phyloP scores from a whole-genome alignment of 2,329 filamentous ascomycete species.

The Trichoderma harzianum region DNA sequence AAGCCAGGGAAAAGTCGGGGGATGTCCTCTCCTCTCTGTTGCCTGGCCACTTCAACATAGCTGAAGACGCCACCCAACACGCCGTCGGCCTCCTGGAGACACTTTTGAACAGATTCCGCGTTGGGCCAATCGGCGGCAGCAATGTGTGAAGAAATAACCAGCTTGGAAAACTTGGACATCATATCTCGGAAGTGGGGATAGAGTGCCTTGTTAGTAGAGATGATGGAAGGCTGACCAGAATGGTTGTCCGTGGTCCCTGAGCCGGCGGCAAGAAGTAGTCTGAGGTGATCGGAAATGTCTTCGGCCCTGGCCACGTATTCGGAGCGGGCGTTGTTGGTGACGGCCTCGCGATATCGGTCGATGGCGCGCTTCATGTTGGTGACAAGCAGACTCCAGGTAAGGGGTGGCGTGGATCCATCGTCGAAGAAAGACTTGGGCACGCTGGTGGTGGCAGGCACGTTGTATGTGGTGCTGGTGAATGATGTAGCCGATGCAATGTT shows the following conservation, averaged over 20 bases:
- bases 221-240: constrained; percentile 98
- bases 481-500: constrained; percentile 59
- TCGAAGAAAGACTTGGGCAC: constrained; percentile 87
- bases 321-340: constrained; percentile 75
- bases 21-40: constrained; percentile 90
- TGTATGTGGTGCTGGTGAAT: constrained; percentile 58
- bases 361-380: constrained; percentile 91
- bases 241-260: constrained; percentile 98
- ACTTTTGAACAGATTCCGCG: constrained; percentile 90
- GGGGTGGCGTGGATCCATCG: constrained; percentile 71
- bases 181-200: constrained; percentile 98
- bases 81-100: constrained; percentile 93
- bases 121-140: constrained; percentile 95
- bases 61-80: constrained; percentile 91
- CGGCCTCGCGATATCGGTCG: constrained; percentile 85
- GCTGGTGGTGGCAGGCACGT: constrained; percentile 54
- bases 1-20: constrained; percentile 92
- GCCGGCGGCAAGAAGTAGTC: constrained; percentile 87
- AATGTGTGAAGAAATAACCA: constrained; percentile 96
- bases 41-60: constrained; percentile 91
- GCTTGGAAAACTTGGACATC: constrained; percentile 99
- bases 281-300: constrained; percentile 94
- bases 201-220: constrained; percentile 93
- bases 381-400: constrained; percentile 87
- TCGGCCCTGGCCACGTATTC: constrained; percentile 95